phyloP scores from a whole-genome alignment of 805 yeast species.

The Gaillardinia entomophila region DNA sequence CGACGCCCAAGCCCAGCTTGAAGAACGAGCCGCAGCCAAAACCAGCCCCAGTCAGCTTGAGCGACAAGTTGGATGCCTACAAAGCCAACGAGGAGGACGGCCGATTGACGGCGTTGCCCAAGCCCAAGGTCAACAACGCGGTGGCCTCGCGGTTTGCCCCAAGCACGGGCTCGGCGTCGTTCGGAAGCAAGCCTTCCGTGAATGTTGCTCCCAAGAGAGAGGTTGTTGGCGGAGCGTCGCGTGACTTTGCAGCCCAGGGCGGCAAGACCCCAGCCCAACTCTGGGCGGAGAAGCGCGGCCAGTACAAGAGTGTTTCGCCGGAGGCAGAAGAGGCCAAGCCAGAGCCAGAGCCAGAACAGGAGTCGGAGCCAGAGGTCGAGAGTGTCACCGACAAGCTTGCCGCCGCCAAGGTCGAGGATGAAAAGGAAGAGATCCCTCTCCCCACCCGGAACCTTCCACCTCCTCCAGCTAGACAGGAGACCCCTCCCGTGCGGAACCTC shows the following conservation, averaged over 20 bases:
- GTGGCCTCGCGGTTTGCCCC: conserved; percentile 47
- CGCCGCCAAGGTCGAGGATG: conserved; percentile 6
- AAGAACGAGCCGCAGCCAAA: too few species aligned
- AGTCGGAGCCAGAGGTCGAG: conserved; percentile 9
- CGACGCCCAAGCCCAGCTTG: conserved; percentile 36
- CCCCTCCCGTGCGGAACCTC: conserved; percentile 7
- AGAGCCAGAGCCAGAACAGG: too few species aligned
- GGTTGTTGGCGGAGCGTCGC: conserved; percentile 53
- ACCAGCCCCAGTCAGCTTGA: too few species aligned
- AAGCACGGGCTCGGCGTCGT: conserved; percentile 14
- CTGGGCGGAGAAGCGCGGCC: conserved; percentile 90
- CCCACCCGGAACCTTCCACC: conserved; percentile 18
- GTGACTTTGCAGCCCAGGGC: conserved; percentile 57
- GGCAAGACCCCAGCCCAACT: conserved; percentile 93
- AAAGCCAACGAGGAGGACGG: conserved; percentile 35
- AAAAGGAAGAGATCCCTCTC: conserved; percentile 7
- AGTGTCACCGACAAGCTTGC: conserved; percentile 4
- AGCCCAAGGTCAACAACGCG: conserved; percentile 47
- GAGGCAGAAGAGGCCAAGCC: conserved; percentile 10
- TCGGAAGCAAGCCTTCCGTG: conserved; percentile 33
- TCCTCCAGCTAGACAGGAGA: conserved; percentile 10
- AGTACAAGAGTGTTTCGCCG: conserved; percentile 41
- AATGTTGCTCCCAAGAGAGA: conserved; percentile 27
- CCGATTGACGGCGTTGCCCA: conserved; percentile 57
- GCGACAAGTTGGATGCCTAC: conserved; percentile 42